Percentiles rank a stretch among this genome's conserved stretches.
phyloP scores from a whole-genome alignment of 1,284 basidiomycete species.

The Melanopsichium pennsylvanicum region DNA sequence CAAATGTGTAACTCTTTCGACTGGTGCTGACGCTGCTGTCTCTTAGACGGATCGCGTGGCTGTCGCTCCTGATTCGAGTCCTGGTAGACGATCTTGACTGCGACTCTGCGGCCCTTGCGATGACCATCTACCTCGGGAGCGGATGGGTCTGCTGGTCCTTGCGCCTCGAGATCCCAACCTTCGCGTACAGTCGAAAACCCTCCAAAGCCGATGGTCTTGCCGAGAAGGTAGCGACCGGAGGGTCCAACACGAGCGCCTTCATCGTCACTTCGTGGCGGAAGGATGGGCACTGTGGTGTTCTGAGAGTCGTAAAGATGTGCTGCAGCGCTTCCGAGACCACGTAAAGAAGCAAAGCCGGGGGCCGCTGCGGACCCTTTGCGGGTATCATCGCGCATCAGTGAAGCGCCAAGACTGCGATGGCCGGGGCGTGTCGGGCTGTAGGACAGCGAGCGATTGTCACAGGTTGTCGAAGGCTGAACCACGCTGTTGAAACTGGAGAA shows the following conservation, averaged over 20 bases:
- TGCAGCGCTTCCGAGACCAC: slow-evolving; percentile 39
- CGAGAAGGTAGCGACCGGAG: slow-evolving; percentile 74
- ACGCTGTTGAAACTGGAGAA: slow-evolving; percentile 68
- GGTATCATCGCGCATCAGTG: slow-evolving; percentile 20
- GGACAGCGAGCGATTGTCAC: slow-evolving; percentile 37
- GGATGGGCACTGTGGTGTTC: slow-evolving; percentile 16
- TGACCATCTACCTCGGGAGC: slow-evolving; percentile 28
- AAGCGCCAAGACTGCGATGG: slow-evolving; percentile 27
- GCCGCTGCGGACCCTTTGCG: slow-evolving; percentile 23
- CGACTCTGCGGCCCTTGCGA: slow-evolving; percentile 35
- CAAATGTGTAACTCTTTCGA: slow-evolving; percentile 54
- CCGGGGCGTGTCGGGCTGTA: slow-evolving; percentile 39
- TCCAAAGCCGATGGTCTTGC: slow-evolving; percentile 80
- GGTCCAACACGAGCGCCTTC: slow-evolving; percentile 54
- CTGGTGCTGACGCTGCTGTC: slow-evolving; percentile 2
- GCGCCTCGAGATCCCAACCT: slow-evolving; percentile 65
- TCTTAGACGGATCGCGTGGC: neutral
- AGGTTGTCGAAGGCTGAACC: slow-evolving; percentile 18
- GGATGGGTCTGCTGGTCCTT: slow-evolving; percentile 20
- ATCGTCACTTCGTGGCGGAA: slow-evolving; percentile 38
- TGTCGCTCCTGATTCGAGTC: slow-evolving; percentile 8
- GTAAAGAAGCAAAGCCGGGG: slow-evolving; percentile 25
- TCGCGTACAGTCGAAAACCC: slow-evolving; percentile 85
- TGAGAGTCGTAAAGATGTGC: slow-evolving; percentile 30
- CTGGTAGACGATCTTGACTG: slow-evolving; percentile 55